Base-by-base conservation (phyloP, 768 basidiomycete species). In the Pulveroboletus sp. region DNA sequence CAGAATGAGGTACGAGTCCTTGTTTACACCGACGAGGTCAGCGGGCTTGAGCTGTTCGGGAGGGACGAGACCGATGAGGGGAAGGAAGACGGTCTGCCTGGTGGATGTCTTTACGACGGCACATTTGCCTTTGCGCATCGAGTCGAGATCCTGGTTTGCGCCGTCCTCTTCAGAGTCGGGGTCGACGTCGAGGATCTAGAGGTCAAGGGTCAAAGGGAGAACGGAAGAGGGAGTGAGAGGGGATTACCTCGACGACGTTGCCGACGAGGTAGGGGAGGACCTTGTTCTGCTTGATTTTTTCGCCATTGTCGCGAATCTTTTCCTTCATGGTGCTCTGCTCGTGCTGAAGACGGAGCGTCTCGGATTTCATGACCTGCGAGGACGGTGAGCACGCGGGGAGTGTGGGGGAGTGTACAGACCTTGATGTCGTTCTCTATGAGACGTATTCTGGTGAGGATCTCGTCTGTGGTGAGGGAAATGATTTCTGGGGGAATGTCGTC, bases 261-360 rank as follows among this genome's bases (percentile, higher is more conserved):
- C 89, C 93, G 31, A 99, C 96, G 45, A 99, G 83, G 71, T 99
- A 99, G 6, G 96, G 96, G 36, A 99, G 74, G 12, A 96, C 93
- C 71, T 98, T 98, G 72, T 99, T 98, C 80, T 99, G 95, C 71
- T 96, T 96, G 57, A 99, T 90, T 74, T 98, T 98, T 72, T 96
- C 93, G 39, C 87, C 86, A 55, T 97, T 99, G 65, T 99, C 96
- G 45, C 91, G 83, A 63, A 99, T 96, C 79, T 95, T 96, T 76
- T 97, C 94, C 66, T 91, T 88, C 96, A 99, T 98, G 57, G 87
- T 86, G 58, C 74, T 87, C 71, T 95, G 90, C 68, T 98, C 96
- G 65, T 98, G 95, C 61, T 89, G 85, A 47, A 99, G 71, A 43
- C 96, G 81, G 56, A 89, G 74, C 10, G 86, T 92, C 72, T 98